Base-by-base conservation (phyloP, 352 stramenopile species). In the Pythium chondricola region DNA sequence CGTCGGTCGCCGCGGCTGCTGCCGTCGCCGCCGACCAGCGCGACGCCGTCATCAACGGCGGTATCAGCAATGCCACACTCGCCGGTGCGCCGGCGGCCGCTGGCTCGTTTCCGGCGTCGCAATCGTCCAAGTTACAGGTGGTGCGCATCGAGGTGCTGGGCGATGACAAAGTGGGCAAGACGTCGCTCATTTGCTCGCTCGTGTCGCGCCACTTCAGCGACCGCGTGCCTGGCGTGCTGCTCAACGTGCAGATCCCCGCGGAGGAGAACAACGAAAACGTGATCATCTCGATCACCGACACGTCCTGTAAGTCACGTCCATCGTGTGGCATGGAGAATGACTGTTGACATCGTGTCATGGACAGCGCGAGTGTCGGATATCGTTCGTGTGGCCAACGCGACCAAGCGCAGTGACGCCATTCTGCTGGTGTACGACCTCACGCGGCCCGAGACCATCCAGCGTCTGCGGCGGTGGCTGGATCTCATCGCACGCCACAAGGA, bases 121-220 rank as follows among this genome's bases (percentile, higher is more conserved):
- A 72, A 42, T 61, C 67, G 41, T 55, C 80, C 25, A 91, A 91
- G 63, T 74, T 80, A 45, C 83, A 90, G 62, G 66, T 89, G 45
- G 82, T 93, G 48, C 83, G 80, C 53, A 91, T 95, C 52, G 83
- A 94, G 48, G 82, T 95, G 37, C 52, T 94, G 43, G 85, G 85
- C 56, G 85, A 95, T 61, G 83, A 93, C 63, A 93, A 89, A 67
- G 81, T 93, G 51, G 85, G 85, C 59, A 95, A 95, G 68, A 94
- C 83, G 51, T 95, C 85, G 67, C 82, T 95, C 58, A 93, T 95
- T 63, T 94, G 82, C 63, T 84, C 85, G 60, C 70, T 95, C 33
- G 83, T 95, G 58, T 94, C 82, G 48, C 72, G 79, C 52, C 84
- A 91, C 58, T 95, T 90, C 51, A 92, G 76, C 58, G 81, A 95